phyloP scores from a whole-genome alignment of 2,329 filamentous ascomycete species.

The Graphium sp. region DNA sequence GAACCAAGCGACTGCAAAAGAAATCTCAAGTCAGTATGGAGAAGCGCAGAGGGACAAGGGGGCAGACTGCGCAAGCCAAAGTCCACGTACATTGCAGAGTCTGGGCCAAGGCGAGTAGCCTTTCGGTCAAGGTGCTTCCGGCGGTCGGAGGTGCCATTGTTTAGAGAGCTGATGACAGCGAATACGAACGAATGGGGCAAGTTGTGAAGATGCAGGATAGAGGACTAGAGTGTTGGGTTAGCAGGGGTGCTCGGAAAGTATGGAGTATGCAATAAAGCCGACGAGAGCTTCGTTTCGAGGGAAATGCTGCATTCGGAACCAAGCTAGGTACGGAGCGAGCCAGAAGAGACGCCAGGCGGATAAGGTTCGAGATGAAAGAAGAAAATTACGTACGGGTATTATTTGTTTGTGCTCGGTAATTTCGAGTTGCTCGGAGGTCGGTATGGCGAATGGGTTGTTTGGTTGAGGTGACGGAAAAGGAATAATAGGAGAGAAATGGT shows the following conservation, averaged over 20 bases:
- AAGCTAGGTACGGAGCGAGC: no score
- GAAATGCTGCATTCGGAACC: no score
- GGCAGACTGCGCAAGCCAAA: constrained; percentile 5
- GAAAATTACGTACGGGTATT: no score
- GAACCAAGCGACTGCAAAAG: constrained; percentile 54
- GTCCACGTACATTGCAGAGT: constrained; percentile 72
- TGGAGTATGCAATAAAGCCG: no score
- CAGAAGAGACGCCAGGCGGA: no score
- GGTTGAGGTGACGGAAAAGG: constrained; percentile 1
- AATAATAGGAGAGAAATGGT: constrained; percentile 1
- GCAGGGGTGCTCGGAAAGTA: no score
- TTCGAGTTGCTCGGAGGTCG: no score
- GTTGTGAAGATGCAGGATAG: neutral
- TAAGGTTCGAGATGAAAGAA: no score
- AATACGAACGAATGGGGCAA: neutral
- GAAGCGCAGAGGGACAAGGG: constrained; percentile 7
- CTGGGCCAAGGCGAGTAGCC: constrained; percentile 63
- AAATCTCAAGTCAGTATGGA: constrained; percentile 16
- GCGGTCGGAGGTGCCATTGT: constrained; percentile 36
- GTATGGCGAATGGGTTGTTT: no score
- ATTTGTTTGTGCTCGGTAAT: no score
- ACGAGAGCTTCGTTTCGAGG: no score
- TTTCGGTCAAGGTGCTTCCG: constrained; percentile 53
- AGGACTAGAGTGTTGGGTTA: neutral
- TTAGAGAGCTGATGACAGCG: neutral